A percentile compares a stretch with the other conserved stretches of the same genome.
Conservation (phyloP, 2,329 filamentous ascomycete genomes). For the Colletotrichum sp. region DNA sequence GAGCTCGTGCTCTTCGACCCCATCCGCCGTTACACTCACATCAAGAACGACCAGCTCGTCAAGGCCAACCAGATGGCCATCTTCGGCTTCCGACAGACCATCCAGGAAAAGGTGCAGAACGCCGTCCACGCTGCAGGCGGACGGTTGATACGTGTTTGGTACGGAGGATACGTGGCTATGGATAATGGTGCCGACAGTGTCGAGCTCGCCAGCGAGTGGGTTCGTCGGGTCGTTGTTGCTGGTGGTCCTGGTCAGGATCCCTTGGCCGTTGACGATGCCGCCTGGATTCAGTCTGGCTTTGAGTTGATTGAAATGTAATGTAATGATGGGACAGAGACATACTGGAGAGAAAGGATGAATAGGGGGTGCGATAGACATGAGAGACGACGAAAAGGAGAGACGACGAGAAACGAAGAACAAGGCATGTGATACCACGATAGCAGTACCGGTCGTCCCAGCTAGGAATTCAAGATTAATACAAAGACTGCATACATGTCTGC, state of each 20-base stretch:
- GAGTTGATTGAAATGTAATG: not conserved
- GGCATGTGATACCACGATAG: not conserved
- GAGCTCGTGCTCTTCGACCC: not conserved
- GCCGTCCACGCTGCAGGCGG: not conserved
- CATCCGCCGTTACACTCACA: accelerated
- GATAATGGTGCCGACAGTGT: not conserved
- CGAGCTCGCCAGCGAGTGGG: not conserved
- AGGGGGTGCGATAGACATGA: not conserved
- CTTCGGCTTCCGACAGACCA: not conserved
- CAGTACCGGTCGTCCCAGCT: not conserved
- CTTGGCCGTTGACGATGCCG: not conserved
- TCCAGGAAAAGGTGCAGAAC: not conserved
- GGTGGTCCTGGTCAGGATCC: not conserved
- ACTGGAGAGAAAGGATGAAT: not conserved
- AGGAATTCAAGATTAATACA: not conserved
- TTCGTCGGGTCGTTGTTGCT: not conserved
- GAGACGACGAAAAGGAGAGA: not conserved
- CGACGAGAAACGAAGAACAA: not conserved
- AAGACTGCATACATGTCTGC: not conserved
- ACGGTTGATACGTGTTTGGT: not conserved
- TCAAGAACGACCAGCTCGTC: not conserved
- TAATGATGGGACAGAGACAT: not conserved
- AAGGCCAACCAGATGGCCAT: not conserved
- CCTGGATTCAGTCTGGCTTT: not conserved
- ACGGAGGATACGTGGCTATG: not conserved